Conservation (phyloP, 1,284 basidiomycete genomes). For the Ganoderma resinaceum region DNA sequence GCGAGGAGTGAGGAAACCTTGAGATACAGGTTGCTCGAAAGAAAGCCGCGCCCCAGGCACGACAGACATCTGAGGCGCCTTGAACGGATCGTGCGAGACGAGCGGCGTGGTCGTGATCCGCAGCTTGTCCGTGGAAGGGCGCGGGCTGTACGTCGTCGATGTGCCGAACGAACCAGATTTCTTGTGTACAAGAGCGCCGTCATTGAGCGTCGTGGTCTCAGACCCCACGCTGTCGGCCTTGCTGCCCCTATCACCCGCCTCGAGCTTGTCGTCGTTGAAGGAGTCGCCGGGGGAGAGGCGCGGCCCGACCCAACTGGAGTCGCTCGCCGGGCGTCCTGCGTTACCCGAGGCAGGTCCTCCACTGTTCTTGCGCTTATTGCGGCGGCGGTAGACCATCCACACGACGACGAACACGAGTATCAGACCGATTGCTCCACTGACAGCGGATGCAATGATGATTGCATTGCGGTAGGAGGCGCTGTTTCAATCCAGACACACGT, state of each 20-base stretch:
- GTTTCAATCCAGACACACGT: not conserved
- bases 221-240: slow-evolving; percentile 24
- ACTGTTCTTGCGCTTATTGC: slow-evolving; percentile 10
- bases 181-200: slow-evolving; percentile 10
- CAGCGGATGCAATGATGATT: slow-evolving; percentile 29
- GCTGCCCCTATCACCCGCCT: slow-evolving; percentile 20
- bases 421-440: slow-evolving; percentile 26
- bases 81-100: slow-evolving; percentile 25
- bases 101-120: slow-evolving; percentile 16
- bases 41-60: slow-evolving; percentile 13
- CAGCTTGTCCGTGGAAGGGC: slow-evolving; percentile 26
- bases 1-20: not conserved
- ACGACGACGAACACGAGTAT: slow-evolving; percentile 25
- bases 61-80: slow-evolving; percentile 20
- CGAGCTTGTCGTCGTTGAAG: slow-evolving; percentile 24
- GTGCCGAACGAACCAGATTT: slow-evolving; percentile 25
- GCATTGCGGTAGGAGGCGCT: slow-evolving; percentile 20
- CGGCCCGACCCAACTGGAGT: slow-evolving; percentile 26
- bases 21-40: slow-evolving; percentile 11
- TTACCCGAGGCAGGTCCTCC: slow-evolving; percentile 6
- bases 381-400: slow-evolving; percentile 28
- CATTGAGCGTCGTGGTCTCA: slow-evolving; percentile 21
- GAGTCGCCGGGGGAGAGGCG: slow-evolving; percentile 9
- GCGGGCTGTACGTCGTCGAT: slow-evolving; percentile 19
- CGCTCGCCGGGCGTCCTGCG: slow-evolving; percentile 16